A percentile compares a stretch with the other conserved stretches of the same genome.
Evolutionary conservation across 176 grass and related monocot genomes (phyloP).

Genomic region (Aegilops speltoides): DNA sequence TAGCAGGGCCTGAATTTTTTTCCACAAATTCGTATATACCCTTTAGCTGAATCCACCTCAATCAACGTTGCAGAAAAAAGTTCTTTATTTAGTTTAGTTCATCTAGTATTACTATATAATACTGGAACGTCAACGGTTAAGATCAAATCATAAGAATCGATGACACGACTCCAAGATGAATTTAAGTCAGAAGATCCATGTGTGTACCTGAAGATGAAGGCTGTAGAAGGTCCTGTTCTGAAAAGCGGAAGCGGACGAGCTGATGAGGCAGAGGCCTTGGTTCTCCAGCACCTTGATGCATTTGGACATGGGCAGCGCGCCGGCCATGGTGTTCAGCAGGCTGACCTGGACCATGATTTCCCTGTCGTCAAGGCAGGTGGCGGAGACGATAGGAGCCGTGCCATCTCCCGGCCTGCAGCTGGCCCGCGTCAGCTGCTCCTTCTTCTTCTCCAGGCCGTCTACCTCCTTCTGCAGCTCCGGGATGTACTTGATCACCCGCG

Average conservation of each 20-base stretch:
- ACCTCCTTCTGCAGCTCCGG: conserved; percentile 81
- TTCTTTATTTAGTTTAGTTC: too few species aligned
- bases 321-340: conserved; percentile 30
- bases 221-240: conserved; percentile 66
- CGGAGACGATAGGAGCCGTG: conserved; percentile 47
- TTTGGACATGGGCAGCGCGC: conserved; percentile 46
- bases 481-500: conserved; percentile 73
- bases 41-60: too few species aligned
- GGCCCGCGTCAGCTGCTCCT: conserved; percentile 48
- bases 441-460: conserved; percentile 49
- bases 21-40: too few species aligned
- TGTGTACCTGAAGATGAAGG: conserved; percentile 79
- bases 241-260: conserved; percentile 51
- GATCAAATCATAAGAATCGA: background rate
- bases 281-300: conserved; percentile 58
- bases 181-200: background rate
- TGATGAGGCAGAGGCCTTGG: conserved; percentile 61
- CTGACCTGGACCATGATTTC: conserved; percentile 89
- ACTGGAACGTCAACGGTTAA: too few species aligned
- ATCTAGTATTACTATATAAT: too few species aligned
- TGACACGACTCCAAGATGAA: background rate
- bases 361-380: conserved; percentile 48
- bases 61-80: too few species aligned
- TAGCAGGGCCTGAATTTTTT: too few species aligned
- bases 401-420: conserved; percentile 38